Evolutionary conservation across 1,139 yeast genomes (phyloP).

Genomic region (Geotrichum phurueaensis): DNA sequence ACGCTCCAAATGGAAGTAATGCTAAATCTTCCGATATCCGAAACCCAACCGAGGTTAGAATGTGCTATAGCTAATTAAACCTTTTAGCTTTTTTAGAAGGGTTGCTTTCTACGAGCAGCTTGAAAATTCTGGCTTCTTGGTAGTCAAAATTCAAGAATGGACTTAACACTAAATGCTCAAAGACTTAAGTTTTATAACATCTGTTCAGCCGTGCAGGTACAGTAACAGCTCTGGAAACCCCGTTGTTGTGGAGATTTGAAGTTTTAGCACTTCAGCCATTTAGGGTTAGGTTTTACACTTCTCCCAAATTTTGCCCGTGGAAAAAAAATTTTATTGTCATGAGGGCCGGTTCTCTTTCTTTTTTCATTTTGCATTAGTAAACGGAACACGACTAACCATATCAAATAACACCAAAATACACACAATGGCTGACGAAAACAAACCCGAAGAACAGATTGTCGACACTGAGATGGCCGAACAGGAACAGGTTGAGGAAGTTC

Average conservation of each 20-base stretch:
- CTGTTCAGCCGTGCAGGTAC: slow-evolving; percentile 4
- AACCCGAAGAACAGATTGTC: not conserved
- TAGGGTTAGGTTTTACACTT: not conserved
- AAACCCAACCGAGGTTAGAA: no score
- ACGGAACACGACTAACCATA: slow-evolving; percentile 41
- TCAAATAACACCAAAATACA: not conserved
- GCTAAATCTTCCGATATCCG: no score
- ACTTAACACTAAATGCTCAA: no score
- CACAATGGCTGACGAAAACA: not conserved
- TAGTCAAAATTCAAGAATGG: no score
- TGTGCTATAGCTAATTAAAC: no score
- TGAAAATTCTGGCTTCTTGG: no score
- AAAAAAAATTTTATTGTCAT: not conserved
- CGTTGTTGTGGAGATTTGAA: not conserved
- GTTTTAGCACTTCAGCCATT: not conserved
- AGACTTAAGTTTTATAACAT: not conserved
- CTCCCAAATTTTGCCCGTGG: not conserved
- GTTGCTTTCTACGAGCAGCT: no score
- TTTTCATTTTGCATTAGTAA: slow-evolving; percentile 57
- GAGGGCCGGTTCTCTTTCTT: not conserved
- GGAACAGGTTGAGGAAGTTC: slow-evolving; percentile 4
- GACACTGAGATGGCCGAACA: slow-evolving; percentile 12
- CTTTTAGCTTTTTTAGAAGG: no score
- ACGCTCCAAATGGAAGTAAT: no score
- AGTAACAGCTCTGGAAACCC: slow-evolving; percentile 1